phyloP scores from a whole-genome alignment of 2,329 filamentous ascomycete species.

The Paramyrothecium sp. region DNA sequence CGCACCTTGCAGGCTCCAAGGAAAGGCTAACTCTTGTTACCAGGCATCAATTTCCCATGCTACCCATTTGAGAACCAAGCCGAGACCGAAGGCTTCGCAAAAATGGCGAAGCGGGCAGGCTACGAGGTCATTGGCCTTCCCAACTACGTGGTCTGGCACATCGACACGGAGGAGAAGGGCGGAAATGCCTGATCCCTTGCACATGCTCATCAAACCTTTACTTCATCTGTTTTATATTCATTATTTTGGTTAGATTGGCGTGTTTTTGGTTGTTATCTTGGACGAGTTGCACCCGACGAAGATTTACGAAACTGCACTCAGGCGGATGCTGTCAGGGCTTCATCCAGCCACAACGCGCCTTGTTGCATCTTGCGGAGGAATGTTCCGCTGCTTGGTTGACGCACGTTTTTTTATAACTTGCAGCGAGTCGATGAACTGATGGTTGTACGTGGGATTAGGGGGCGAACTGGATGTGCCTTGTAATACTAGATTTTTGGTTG shows the following conservation, averaged over 20 bases:
- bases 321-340: no score
- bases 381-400: no score
- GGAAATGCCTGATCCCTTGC: constrained; percentile 59
- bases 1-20: not conserved
- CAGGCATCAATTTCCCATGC: constrained; percentile 94
- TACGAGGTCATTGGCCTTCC: constrained; percentile 90
- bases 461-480: constrained; percentile 19
- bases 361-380: no score
- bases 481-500: constrained; percentile 27
- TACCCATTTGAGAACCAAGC: constrained; percentile 99
- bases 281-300: not conserved
- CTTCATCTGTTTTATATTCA: not conserved
- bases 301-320: not conserved
- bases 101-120: constrained; percentile 95
- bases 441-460: constrained; percentile 13
- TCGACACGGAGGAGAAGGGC: constrained; percentile 92
- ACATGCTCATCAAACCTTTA: not conserved
- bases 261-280: not conserved
- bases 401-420: no score
- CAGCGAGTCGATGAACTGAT: not conserved
- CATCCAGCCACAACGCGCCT: no score
- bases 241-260: not conserved
- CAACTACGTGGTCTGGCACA: constrained; percentile 98
- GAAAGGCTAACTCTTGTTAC: not conserved
- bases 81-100: constrained; percentile 97